Conservation (phyloP, 768 basidiomycete genomes). For the Trametes coccinea region DNA sequence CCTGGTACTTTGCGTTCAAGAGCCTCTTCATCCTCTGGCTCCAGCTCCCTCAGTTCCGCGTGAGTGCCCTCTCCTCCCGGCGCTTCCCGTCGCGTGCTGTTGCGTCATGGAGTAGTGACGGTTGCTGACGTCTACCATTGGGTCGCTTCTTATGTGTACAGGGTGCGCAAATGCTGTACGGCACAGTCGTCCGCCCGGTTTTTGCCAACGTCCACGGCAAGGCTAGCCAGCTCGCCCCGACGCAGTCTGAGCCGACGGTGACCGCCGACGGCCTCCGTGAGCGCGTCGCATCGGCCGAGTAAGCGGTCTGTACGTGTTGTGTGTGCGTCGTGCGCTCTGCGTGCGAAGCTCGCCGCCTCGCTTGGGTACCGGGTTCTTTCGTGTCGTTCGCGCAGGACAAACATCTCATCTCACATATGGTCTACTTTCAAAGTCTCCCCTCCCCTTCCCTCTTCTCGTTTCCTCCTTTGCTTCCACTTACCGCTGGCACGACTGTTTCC, state of each 20-base stretch:
- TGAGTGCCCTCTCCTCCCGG: slow-evolving; percentile 43
- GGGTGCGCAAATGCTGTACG: slow-evolving; percentile 87
- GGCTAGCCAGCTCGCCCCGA: slow-evolving; percentile 22
- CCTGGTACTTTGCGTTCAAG: slow-evolving; percentile 96
- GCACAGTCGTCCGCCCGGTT: slow-evolving; percentile 75
- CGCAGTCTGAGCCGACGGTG: slow-evolving; percentile 53
- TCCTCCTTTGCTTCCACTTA: neutral
- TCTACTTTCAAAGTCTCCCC: neutral
- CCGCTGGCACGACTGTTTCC: slow-evolving; percentile 4
- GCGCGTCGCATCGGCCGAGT: slow-evolving; percentile 41
- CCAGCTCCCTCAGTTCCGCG: slow-evolving; percentile 81
- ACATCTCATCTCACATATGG: neutral
- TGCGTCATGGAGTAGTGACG: slow-evolving; percentile 10
- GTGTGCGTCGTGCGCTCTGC: slow-evolving; percentile 1
- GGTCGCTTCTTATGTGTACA: slow-evolving; percentile 33
- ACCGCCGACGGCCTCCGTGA: slow-evolving; percentile 50
- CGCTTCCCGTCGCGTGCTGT: slow-evolving; percentile 17
- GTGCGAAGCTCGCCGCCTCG: slow-evolving; percentile 9
- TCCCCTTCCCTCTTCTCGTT: neutral
- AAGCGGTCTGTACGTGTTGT: neutral
- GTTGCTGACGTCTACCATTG: neutral
- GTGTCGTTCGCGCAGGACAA: slow-evolving; percentile 9
- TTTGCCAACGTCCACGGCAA: slow-evolving; percentile 59
- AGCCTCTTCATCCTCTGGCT: slow-evolving; percentile 89
- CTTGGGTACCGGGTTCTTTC: slow-evolving; percentile 8